A percentile compares a stretch with the other conserved stretches of the same genome.
Conservation (phyloP, 106 monocot species). For the Ottelia alismoides region DNA sequence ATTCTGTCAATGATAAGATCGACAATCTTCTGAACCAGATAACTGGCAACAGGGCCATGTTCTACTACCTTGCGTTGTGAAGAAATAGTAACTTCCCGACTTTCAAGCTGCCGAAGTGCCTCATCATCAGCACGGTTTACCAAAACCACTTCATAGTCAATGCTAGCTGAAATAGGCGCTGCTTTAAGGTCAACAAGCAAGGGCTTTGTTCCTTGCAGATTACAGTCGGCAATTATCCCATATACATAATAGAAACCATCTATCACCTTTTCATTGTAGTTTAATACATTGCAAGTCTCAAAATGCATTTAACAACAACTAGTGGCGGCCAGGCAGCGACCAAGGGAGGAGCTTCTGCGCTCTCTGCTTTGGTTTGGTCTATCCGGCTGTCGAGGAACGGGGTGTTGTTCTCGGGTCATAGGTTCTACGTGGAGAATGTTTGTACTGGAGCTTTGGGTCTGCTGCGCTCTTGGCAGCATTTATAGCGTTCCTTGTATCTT, state of each 20-base stretch:
- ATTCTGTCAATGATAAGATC: constrained; percentile 58
- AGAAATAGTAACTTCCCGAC: constrained; percentile 34
- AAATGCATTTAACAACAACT: too few relatives aligned
- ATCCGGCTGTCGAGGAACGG: too few relatives aligned
- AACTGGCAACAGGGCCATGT: constrained; percentile 35
- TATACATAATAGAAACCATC: constrained; percentile 25
- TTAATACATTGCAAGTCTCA: constrained; percentile 16
- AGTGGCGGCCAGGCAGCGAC: too few relatives aligned
- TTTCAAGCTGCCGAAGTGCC: constrained; percentile 57
- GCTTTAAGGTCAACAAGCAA: constrained; percentile 63
- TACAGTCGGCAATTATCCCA: constrained; percentile 20
- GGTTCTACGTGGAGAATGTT: too few relatives aligned
- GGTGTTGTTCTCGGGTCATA: too few relatives aligned
- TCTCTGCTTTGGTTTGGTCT: too few relatives aligned
- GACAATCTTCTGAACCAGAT: constrained; percentile 67
- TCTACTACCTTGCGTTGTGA: constrained; percentile 19
- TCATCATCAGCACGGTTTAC: constrained; percentile 46
- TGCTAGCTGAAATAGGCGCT: constrained; percentile 32
- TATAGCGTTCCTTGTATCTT: too few relatives aligned
- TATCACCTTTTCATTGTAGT: constrained; percentile 17
- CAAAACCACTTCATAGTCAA: constrained; percentile 59
- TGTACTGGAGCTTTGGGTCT: too few relatives aligned
- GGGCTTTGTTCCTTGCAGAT: constrained; percentile 35
- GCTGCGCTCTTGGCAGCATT: too few relatives aligned
- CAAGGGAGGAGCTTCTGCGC: too few relatives aligned